Conservation (phyloP, 495 filamentous ascomycete species). For the Paragyromitra xinjiangensis region DNA sequence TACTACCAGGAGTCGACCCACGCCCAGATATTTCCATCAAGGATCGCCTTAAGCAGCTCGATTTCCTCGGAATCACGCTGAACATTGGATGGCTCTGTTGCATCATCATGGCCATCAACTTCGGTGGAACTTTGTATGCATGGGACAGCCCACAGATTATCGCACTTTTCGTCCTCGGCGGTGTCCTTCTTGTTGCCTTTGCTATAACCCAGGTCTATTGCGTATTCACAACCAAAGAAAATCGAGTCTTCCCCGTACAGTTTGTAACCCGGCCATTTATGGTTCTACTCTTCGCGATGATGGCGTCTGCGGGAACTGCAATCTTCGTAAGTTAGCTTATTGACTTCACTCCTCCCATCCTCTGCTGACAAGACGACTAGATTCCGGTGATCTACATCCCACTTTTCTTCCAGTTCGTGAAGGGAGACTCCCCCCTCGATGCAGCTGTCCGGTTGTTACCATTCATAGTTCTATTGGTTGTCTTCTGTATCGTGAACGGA, state of each 20-base stretch:
- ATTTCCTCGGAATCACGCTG: conserved; percentile 62
- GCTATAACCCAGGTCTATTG: conserved; percentile 65
- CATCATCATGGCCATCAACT: conserved; percentile 65
- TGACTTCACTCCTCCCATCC: background rate
- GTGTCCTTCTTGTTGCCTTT: conserved; percentile 64
- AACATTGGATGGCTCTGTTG: conserved; percentile 61
- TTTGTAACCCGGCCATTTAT: conserved; percentile 62
- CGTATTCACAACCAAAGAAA: conserved; percentile 62
- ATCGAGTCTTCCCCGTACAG: conserved; percentile 67
- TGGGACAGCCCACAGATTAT: conserved; percentile 68
- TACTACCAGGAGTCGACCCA: conserved; percentile 65
- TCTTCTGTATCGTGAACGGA: conserved; percentile 63
- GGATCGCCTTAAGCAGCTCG: conserved; percentile 60
- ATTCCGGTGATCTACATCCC: conserved; percentile 65
- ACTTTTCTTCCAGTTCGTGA: conserved; percentile 64
- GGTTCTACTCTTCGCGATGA: conserved; percentile 62
- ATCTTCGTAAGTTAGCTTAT: conserved; percentile 54
- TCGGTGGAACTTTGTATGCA: conserved; percentile 66
- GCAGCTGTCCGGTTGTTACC: conserved; percentile 65
- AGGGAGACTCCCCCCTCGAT: conserved; percentile 58
- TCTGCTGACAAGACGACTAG: conserved; percentile 4
- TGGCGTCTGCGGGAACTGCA: conserved; percentile 57
- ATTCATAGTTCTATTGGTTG: conserved; percentile 65
- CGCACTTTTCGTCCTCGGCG: conserved; percentile 64
- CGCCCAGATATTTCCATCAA: conserved; percentile 58